These are phyloP conservation scores for Boletus vermiculosoides DNA, from an alignment of 768 basidiomycete genomes.

Conservation along the genomic window DNA sequence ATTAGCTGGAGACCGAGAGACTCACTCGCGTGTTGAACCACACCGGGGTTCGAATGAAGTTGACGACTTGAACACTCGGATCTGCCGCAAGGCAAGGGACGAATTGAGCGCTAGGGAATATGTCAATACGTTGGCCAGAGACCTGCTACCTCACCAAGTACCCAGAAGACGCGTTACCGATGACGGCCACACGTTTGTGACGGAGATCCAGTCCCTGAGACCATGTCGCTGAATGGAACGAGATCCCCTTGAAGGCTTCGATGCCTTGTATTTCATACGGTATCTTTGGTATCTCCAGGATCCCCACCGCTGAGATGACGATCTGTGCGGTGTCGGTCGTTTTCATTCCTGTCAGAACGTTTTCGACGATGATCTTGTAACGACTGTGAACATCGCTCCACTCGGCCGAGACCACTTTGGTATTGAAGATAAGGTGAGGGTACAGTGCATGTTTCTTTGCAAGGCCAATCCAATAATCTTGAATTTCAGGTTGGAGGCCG, in stretches of 20 bases:
- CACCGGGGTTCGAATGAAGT: slow-evolving; percentile 60
- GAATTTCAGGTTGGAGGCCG: slow-evolving; percentile 42
- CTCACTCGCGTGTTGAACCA: slow-evolving; percentile 58
- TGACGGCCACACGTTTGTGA: slow-evolving; percentile 41
- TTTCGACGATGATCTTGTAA: slow-evolving; percentile 38
- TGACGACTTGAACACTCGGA: slow-evolving; percentile 49
- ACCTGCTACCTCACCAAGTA: slow-evolving; percentile 26
- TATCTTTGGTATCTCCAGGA: slow-evolving; percentile 45
- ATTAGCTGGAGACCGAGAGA: background rate
- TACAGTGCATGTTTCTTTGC: slow-evolving; percentile 43
- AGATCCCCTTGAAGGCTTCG: slow-evolving; percentile 43
- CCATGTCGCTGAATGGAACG: slow-evolving; percentile 59
- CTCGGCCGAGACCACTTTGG: slow-evolving; percentile 41
- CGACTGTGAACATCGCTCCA: slow-evolving; percentile 41
- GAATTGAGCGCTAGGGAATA: slow-evolving; percentile 53
- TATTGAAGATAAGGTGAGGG: slow-evolving; percentile 42
- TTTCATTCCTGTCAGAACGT: slow-evolving; percentile 32
- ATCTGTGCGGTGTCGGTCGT: slow-evolving; percentile 40
- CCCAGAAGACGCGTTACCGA: slow-evolving; percentile 69
- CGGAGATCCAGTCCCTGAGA: slow-evolving; percentile 37
- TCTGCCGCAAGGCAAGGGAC: slow-evolving; percentile 54
- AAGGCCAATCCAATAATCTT: slow-evolving; percentile 43
- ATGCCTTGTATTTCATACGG: slow-evolving; percentile 37
- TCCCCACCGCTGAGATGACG: slow-evolving; percentile 49
- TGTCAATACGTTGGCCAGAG: slow-evolving; percentile 2